phyloP scores from a whole-genome alignment of 2,329 filamentous ascomycete genomes.

The Fusarium sp. region DNA sequence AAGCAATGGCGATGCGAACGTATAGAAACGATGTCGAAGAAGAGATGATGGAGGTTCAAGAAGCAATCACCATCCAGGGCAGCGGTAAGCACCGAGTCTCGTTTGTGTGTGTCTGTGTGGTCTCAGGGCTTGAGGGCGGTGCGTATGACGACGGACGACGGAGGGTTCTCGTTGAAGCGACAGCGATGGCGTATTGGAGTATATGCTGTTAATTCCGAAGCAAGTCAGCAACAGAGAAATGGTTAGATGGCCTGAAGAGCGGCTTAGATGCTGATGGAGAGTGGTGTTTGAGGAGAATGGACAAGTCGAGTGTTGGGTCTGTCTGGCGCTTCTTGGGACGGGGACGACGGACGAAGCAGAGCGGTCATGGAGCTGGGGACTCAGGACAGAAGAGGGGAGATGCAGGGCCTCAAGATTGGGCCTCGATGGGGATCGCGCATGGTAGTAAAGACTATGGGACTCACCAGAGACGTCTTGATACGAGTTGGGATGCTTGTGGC shows the following conservation, averaged over 20 bases:
- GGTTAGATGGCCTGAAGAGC: conserved; percentile 1
- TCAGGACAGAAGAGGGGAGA: conserved; percentile 44
- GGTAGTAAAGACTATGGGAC: conserved; percentile 51
- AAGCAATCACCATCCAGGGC: conserved; percentile 48
- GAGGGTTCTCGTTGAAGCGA: conserved; percentile 39
- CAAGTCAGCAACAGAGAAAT: conserved; percentile 43
- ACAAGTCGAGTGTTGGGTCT: conserved; percentile 32
- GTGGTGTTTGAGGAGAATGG: conserved; percentile 22
- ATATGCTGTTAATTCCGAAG: conserved; percentile 23
- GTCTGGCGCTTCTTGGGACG: conserved; percentile 44
- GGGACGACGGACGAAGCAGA: conserved; percentile 46
- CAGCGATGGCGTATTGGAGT: conserved; percentile 20
- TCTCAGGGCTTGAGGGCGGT: conserved; percentile 49
- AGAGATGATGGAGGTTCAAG: conserved; percentile 42
- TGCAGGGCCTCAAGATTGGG: conserved; percentile 45
- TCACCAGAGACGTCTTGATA: conserved; percentile 54
- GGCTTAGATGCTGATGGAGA: conserved; percentile 28
- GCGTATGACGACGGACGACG: conserved; percentile 46
- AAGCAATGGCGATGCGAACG: conserved; percentile 33
- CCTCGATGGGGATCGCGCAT: conserved; percentile 54
- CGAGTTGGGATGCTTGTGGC: conserved; percentile 52
- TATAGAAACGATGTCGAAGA: conserved; percentile 33
- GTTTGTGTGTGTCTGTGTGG: conserved; percentile 40
- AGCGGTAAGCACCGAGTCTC: conserved; percentile 53
- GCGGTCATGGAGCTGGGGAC: conserved; percentile 37